phyloP scores from a whole-genome alignment of 2,329 filamentous ascomycete species.

The Talaromyces verruculosus region DNA sequence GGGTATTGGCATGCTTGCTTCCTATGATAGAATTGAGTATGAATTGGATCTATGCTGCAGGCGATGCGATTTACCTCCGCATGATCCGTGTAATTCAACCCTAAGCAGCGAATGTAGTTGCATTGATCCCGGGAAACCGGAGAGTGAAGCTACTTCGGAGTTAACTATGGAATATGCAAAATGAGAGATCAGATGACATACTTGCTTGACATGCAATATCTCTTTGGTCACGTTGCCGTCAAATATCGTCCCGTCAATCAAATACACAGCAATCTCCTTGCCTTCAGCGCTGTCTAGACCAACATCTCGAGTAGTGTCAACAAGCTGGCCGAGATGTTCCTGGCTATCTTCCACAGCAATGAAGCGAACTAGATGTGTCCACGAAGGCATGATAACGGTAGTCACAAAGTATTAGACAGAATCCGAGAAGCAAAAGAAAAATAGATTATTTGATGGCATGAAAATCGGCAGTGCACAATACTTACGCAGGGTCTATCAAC shows the following conservation, averaged over 20 bases:
- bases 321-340: constrained; percentile 33
- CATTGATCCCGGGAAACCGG: constrained; percentile 30
- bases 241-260: constrained; percentile 33
- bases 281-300: constrained; percentile 29
- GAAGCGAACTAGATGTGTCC: constrained; percentile 37
- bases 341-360: constrained; percentile 33
- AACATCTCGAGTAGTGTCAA: constrained; percentile 31
- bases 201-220: constrained; percentile 29
- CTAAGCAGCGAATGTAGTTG: constrained; percentile 34
- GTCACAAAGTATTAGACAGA: background rate
- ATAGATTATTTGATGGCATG: background rate
- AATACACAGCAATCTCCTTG: constrained; percentile 26
- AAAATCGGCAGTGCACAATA: background rate
- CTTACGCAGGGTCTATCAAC: background rate
- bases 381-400: constrained; percentile 21
- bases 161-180: too few relatives aligned
- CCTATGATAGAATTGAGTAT: constrained; percentile 21
- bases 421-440: background rate
- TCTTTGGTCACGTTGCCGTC: constrained; percentile 28
- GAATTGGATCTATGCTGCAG: background rate
- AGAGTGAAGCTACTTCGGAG: constrained; percentile 27
- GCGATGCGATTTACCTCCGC: constrained; percentile 26
- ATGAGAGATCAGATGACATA: background rate
- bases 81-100: constrained; percentile 35
- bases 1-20: constrained; percentile 30